Conservation (phyloP, 2,329 filamentous ascomycete genomes). For the Sarocladium oryzae region DNA sequence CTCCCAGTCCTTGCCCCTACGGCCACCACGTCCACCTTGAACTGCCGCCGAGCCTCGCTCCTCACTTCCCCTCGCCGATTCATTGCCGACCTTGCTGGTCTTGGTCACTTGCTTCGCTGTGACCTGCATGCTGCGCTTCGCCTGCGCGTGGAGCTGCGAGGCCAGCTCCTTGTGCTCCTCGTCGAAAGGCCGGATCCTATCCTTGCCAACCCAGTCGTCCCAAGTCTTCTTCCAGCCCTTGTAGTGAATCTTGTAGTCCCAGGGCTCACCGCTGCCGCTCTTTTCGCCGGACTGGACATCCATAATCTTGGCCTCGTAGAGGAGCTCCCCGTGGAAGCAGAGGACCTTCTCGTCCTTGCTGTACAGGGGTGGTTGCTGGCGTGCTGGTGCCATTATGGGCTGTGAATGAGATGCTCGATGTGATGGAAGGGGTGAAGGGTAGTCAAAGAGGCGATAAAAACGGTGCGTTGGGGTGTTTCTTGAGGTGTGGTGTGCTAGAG, state of each 20-base stretch:
- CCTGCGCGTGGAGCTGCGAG: constrained; percentile 61
- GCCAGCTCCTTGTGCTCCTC: constrained; percentile 93
- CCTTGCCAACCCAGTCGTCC: constrained; percentile 97
- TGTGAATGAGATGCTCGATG: neutral
- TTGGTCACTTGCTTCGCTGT: constrained; percentile 49
- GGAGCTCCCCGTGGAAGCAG: constrained; percentile 94
- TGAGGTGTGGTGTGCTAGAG: constrained; percentile 5
- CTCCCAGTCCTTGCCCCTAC: constrained; percentile 73
- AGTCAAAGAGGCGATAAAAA: neutral
- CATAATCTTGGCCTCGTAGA: constrained; percentile 95
- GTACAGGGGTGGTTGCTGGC: constrained; percentile 41
- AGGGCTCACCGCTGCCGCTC: constrained; percentile 60
- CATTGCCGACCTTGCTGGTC: constrained; percentile 25
- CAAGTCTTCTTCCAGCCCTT: constrained; percentile 99
- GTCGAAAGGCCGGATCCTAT: constrained; percentile 88
- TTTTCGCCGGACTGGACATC: constrained; percentile 66
- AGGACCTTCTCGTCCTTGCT: constrained; percentile 87
- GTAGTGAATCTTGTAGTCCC: constrained; percentile 91
- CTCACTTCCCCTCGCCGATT: constrained; percentile 65
- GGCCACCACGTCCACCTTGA: constrained; percentile 59
- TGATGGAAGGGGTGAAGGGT: neutral
- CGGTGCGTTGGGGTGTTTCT: neutral
- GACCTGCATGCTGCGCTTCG: constrained; percentile 52
- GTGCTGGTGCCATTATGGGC: constrained; percentile 34
- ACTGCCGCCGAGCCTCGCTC: constrained; percentile 61